Evolutionary conservation across 495 filamentous ascomycete genomes (phyloP), one percentile per base, ranked within the genome.

Genomic region (Aspergillus panamensis): DNA sequence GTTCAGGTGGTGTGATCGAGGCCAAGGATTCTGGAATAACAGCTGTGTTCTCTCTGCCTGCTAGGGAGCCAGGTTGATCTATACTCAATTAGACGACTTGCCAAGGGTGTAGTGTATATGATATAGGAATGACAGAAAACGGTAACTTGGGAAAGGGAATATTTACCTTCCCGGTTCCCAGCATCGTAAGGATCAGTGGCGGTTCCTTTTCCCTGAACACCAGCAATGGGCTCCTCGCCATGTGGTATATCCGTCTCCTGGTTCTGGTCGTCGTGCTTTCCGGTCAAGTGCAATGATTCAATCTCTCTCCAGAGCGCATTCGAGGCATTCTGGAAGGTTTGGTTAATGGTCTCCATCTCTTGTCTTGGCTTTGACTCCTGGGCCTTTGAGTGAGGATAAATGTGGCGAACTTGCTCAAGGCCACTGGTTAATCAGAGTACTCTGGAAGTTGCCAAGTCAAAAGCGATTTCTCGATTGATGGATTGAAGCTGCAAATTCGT

Each of bases 181-280:
- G 65, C 73, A 57, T 78, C 75, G 42, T 76, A 79, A 6, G 76
- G 76, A 53, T 79, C 74, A 16, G 64, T 73, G 16, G 44, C 57
- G 9, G 48, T 59, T 43, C 73, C 75, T 55, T 63, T 67, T 30
- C 75, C 74, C 52, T 76, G 69, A 13, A 77, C 59, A 13, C 76
- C 73, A n/a, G 76, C 67, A 12, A 77, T 55, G 10, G 76, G 76
- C 45, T 79, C 75, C 20, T 74, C 70, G 45, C 70, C 64, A n/a
- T 69, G 64, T 39, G 63, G 57, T 17, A 58, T 44, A 12, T 44
- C 33, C 32, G 76, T 73, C 20, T 75, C 70, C 35, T 66, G 59
- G 5, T 68, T 60, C 45, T 66, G 58, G 13, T 54, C 48, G 10
- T 65, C 59, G 17, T 58, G 55, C 32, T 55, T 19, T 2, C 55